Conservation (phyloP, 2,329 filamentous ascomycete species). For the Colletotrichum sp. region DNA sequence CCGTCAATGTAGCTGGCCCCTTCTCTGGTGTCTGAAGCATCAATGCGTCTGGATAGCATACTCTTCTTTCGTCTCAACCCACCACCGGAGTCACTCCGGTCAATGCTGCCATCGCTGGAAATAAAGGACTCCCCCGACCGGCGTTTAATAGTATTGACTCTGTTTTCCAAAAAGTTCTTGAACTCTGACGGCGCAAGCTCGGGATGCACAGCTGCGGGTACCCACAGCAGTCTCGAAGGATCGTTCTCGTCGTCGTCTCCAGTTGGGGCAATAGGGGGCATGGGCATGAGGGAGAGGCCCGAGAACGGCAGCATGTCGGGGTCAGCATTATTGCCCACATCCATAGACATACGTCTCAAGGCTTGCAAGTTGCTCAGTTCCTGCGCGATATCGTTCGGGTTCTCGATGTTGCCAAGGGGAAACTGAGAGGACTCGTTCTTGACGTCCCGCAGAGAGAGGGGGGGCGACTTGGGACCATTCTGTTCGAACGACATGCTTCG, state of each 20-base stretch:
- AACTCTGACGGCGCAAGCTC: conserved; percentile 96
- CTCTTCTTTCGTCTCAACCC: conserved; percentile 84
- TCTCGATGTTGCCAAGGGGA: conserved; percentile 87
- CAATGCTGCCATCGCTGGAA: conserved; percentile 57
- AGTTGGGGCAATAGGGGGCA: conserved; percentile 74
- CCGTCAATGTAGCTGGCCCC: conserved; percentile 79
- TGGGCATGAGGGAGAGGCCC: conserved; percentile 66
- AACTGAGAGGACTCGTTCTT: conserved; percentile 75
- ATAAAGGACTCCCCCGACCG: conserved; percentile 76
- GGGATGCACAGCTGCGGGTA: conserved; percentile 91
- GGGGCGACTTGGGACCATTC: conserved; percentile 51
- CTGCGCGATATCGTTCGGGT: conserved; percentile 87
- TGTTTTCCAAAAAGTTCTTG: conserved; percentile 93
- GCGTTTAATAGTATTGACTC: conserved; percentile 87
- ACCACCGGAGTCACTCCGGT: conserved; percentile 62
- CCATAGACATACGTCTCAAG: conserved; percentile 92
- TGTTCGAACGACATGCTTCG: conserved; percentile 44
- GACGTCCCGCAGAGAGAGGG: conserved; percentile 57
- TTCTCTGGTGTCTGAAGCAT: conserved; percentile 66
- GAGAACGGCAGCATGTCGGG: conserved; percentile 79
- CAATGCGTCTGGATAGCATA: conserved; percentile 91
- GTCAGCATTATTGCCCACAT: conserved; percentile 75
- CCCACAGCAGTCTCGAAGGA: conserved; percentile 89
- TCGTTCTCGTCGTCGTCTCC: conserved; percentile 85
- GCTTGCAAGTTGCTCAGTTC: conserved; percentile 93